Evolutionary conservation across 2,329 filamentous ascomycete species (phyloP).

Genomic region (Gyromitra esculenta): DNA sequence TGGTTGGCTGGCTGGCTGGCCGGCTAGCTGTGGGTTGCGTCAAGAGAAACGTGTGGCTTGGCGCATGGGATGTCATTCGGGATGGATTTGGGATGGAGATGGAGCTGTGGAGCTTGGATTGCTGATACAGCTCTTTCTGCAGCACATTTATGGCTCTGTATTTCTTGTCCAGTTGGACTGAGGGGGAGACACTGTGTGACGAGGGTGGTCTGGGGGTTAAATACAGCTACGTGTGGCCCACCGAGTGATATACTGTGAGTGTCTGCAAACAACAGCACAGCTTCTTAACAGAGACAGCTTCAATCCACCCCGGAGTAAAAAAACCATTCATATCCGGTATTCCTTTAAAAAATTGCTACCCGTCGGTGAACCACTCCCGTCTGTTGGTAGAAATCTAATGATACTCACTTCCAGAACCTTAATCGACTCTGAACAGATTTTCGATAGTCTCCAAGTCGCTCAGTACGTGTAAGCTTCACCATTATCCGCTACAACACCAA

Average conservation of each 20-base stretch:
- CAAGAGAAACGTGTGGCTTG: conserved; percentile 44
- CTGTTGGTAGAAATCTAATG: too few relatives aligned
- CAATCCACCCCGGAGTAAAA: neutral
- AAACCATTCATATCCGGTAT: neutral
- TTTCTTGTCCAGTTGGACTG: neutral
- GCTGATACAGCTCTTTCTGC: neutral
- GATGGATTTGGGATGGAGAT: neutral
- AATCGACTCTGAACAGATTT: too few relatives aligned
- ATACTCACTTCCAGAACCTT: too few relatives aligned
- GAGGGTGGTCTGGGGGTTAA: neutral
- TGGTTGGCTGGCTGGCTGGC: conserved; percentile 22
- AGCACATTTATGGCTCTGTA: neutral
- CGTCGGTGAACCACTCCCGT: neutral
- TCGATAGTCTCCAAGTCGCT: too few relatives aligned
- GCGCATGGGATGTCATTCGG: conserved; percentile 23
- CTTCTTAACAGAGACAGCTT: neutral
- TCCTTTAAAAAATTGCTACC: neutral
- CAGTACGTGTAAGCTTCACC: neutral
- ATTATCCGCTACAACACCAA: neutral
- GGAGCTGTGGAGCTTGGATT: neutral
- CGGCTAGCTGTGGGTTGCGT: conserved; percentile 7
- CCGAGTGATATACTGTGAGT: conserved; percentile 10
- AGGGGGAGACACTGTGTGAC: neutral
- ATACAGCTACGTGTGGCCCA: neutral
- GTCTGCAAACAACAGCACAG: neutral